Conservation (phyloP, 2,329 filamentous ascomycete species). For the Cladosporium velox region DNA sequence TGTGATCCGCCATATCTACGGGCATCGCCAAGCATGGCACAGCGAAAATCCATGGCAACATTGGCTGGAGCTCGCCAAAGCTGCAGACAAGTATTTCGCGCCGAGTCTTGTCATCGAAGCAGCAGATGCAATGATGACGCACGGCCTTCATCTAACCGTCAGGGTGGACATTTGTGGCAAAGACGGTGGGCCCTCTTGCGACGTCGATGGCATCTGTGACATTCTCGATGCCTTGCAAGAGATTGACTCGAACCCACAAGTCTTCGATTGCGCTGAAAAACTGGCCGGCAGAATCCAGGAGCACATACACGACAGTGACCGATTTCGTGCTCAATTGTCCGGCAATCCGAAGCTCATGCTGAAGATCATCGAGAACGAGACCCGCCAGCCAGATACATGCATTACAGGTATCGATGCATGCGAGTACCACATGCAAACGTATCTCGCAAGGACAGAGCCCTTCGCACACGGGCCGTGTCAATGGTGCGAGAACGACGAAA, state of each 20-base stretch:
- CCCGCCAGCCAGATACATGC: neutral
- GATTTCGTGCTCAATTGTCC: neutral
- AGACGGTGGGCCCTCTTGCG: neutral
- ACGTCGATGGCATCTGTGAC: neutral
- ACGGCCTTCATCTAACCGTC: neutral
- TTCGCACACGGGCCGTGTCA: neutral
- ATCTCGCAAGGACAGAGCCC: neutral
- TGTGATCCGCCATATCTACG: neutral
- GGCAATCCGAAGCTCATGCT: neutral
- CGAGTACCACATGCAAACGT: neutral
- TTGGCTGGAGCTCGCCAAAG: neutral
- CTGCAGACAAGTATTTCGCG: neutral
- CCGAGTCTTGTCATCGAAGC: neutral
- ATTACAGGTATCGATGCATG: conserved; percentile 1
- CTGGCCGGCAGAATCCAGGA: neutral
- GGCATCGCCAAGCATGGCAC: neutral
- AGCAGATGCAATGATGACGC: neutral
- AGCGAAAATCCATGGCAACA: neutral
- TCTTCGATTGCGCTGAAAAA: neutral
- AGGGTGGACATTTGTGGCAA: neutral
- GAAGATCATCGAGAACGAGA: neutral
- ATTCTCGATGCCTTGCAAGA: neutral
- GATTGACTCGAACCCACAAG: neutral
- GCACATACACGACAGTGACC: neutral
- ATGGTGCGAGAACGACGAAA: neutral